Evolutionary conservation across 176 grass and related monocot species (phyloP), one percentile per base, ranked within the genome.

Genomic region (Raddia guianensis): DNA sequence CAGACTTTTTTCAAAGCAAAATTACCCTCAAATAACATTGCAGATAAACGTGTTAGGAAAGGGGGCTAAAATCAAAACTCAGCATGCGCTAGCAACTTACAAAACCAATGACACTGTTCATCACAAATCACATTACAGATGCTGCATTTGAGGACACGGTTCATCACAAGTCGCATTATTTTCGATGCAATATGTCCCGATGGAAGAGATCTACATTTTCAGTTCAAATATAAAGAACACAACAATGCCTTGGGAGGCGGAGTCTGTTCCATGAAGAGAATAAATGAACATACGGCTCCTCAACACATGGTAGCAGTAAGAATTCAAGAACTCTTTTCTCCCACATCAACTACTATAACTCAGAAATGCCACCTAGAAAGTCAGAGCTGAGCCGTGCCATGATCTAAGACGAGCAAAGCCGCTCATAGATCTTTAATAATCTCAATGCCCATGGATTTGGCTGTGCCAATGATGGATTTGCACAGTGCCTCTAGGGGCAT

Each of bases 381-480:
- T 54, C 62, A 44, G 44, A 63, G 44, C 42, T 70, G 58, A 27
- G 27, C 27, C 27, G 27, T 56, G 74, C 56, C 66, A 37, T 75
- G 49, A 80, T 45, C n/a, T 20, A 50, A 53, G 61, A 27, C 21
- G 13, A 43, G 35, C 69, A 54, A 58, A 71, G 14, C 55, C 71
- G 7, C 77, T 93, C 74, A 98, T 7, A 94, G 81, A 87, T 95
- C 90, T 84, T 92, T 94, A 83, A 94, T 90, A 60, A 98, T 89
- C 47, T 91, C 71, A 82, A 98, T 92, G 42, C 95, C 95, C 92
- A 94, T 94, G 16, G 92, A 98, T 67, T 92, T 92, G 10, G 90
- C 90, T 40, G 90, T 93, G 81, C 86, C 90, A 61, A 95, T 93
- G 56, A 98, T 98, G 9, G 92, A 91, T 73, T 95, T 95, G 85